Base-by-base conservation (phyloP, 108 stramenopile genomes). In the Cafeteria roenbergensis region DNA sequence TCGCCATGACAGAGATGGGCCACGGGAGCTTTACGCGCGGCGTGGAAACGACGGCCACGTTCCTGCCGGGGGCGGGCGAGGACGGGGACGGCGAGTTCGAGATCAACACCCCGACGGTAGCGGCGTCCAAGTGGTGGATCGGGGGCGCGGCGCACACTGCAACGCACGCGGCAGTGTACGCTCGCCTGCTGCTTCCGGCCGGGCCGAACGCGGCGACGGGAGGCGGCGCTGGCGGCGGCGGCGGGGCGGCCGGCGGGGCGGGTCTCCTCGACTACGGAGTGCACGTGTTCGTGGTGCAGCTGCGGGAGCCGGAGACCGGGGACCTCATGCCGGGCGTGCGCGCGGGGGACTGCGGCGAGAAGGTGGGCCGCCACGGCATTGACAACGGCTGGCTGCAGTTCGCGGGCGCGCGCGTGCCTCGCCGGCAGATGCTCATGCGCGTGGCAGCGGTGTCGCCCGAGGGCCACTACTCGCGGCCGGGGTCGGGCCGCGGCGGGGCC, bases 111-210 rank as follows among this genome's bases (percentile, higher is more conserved):
- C 93, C 93, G 0, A 88, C 89, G 29, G 57, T 92, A 53, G 90
- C 92, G 2, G 68, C 84, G 62, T 66, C 75, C 37, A 94, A 94
- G 57, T 91, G 90, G 76, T 97, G 95, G 95, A 93, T 92, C 34
- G 92, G 92, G 6, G 90, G 89, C 1, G 62, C 93, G 62, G 95
- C 93, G 1, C 80, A 82, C 30, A 92, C 90, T 4, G 92, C 90
- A 71, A 97, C 86, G 69, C 90, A 93, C 67, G 92, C 92, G 62
- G 91, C 93, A 86, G 92, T 97, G 25, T 93, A 92, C 73, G 95
- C 95, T 17, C 90, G 84, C 31, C 76, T 94, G 30, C 87, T 97
- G 60, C 88, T 22, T 25, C 20, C 37, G 21, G 37, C 9, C 24
- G 59, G 59, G 22, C 42, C 42, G n/a, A n/a, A n/a, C n/a, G n/a